Evolutionary conservation across 495 filamentous ascomycete genomes (phyloP), one percentile per base, ranked within the genome.

Genomic region (Lasiosphaeria ovina): DNA sequence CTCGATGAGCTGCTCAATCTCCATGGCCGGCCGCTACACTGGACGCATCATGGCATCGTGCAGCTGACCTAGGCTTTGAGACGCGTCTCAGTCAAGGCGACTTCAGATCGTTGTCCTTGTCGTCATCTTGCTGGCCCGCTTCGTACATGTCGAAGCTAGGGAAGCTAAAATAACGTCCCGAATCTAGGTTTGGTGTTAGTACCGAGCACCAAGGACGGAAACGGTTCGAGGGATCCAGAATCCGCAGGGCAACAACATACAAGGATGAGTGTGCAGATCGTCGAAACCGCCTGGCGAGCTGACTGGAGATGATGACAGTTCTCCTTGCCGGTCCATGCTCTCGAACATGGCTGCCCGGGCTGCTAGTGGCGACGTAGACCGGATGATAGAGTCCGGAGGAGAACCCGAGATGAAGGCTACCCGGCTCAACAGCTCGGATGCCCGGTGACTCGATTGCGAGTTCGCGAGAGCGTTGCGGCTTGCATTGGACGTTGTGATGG

Each of bases 131-230:
- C 51, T 75, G 73, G 53, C 67, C 71, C 12, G 66, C 71, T 42
- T 77, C 76, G 69, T 78, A 80, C 50, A 72, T 66, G 53, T 84
- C 81, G 62, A 83, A 83, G 71, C 78, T 83, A 16, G 81, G 81
- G 67, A 84, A 84, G 74, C 80, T 83, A 58, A 82, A 80, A 60
- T 84, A 84, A 51, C 78, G 74, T 11, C 68, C 77, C 8, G 73
- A 73, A 32, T 66, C 76, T 77, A 58, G 16, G 31, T 24, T 54
- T 24, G 49, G 33, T 32, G 67, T 67, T 50, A 72, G 68, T 50
- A 24, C 5, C 31, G 10, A 11, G 9, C 35, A 45, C 4, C 4
- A 31, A 12, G 14, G 56, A 24, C 24, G 32, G 4, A 16, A 44
- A 42, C n/a, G 31, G 32, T 6, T 32, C 0, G 2, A n/a, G 36